Conservation (phyloP, 345 rosid genomes). For the Mangifera indica region DNA sequence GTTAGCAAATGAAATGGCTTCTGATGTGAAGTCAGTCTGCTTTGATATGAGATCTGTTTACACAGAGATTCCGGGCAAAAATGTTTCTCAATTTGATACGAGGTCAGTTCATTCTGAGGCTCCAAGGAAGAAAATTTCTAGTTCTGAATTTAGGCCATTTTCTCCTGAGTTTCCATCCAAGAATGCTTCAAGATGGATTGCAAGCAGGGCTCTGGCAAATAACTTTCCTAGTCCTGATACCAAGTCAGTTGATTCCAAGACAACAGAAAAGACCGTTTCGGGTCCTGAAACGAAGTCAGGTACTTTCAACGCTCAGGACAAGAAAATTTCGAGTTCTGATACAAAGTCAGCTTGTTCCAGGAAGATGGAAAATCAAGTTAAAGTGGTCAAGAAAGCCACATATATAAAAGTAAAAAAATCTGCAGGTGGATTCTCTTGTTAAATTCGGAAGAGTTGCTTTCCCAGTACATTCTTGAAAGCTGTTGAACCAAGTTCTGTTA, state of each 20-base stretch:
- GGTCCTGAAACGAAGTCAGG: constrained; percentile 5
- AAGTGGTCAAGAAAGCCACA: constrained; percentile 33
- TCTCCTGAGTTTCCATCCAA: constrained; percentile 9
- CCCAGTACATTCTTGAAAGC: background rate
- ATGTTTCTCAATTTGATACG: constrained; percentile 19
- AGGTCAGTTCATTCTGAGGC: constrained; percentile 46
- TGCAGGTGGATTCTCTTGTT: constrained; percentile 34
- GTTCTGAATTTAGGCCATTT: constrained; percentile 22
- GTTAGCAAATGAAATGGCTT: constrained; percentile 34
- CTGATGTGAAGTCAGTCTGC: constrained; percentile 41
- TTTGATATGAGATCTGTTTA: constrained; percentile 43
- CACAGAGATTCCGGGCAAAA: constrained; percentile 41
- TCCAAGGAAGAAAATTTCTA: constrained; percentile 25
- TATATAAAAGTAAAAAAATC: constrained; percentile 30
- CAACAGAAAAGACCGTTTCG: constrained; percentile 29
- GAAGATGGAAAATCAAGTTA: constrained; percentile 28
- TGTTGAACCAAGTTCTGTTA: background rate
- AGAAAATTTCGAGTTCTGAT: too few relatives aligned
- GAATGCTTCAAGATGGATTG: too few relatives aligned
- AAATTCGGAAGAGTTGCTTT: background rate
- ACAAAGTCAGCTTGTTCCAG: constrained; percentile 6
- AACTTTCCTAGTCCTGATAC: background rate
- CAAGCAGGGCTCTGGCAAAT: background rate
- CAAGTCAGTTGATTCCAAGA: constrained; percentile 6
- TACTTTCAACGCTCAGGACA: background rate